Percentiles rank a stretch among this genome's conserved stretches.
Conservation (phyloP, 176 grass and related monocot genomes). For the Neostapfia colusana region DNA sequence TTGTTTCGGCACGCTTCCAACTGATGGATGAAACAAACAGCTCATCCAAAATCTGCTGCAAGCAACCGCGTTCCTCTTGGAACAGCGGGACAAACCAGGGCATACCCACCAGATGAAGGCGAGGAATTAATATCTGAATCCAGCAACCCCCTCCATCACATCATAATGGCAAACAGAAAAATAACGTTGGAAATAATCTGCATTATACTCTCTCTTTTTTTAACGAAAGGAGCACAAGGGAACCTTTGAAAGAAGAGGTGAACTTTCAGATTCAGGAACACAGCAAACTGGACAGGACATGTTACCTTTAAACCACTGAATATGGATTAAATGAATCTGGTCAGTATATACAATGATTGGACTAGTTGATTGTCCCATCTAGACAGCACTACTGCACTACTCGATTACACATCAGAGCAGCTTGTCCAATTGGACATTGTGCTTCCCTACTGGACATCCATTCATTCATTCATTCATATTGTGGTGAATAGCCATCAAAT, state of each 20-base stretch:
- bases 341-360: slow-evolving; percentile 50
- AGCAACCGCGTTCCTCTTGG: not conserved
- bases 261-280: not conserved
- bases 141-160: not conserved
- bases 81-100: too few relatives aligned
- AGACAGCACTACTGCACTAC: slow-evolving; percentile 30
- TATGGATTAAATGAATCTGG: slow-evolving; percentile 57
- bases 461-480: slow-evolving; percentile 51
- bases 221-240: not conserved
- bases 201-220: not conserved
- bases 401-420: slow-evolving; percentile 52
- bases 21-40: not conserved
- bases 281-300: not conserved
- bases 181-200: not conserved
- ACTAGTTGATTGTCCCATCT: slow-evolving; percentile 28
- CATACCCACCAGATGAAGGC: too few relatives aligned
- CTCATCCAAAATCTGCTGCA: not conserved
- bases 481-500: slow-evolving; percentile 30
- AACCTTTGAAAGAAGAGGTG: not conserved
- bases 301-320: slow-evolving; percentile 39
- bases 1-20: too few relatives aligned
- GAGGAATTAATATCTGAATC: not conserved
- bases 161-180: not conserved
- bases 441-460: too few relatives aligned
- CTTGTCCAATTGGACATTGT: slow-evolving; percentile 21